A percentile compares a stretch with the other conserved stretches of the same genome.
These are phyloP conservation scores for Kodamaea ohmeri DNA, from an alignment of 1,139 yeast species.

Conservation along the genomic window DNA sequence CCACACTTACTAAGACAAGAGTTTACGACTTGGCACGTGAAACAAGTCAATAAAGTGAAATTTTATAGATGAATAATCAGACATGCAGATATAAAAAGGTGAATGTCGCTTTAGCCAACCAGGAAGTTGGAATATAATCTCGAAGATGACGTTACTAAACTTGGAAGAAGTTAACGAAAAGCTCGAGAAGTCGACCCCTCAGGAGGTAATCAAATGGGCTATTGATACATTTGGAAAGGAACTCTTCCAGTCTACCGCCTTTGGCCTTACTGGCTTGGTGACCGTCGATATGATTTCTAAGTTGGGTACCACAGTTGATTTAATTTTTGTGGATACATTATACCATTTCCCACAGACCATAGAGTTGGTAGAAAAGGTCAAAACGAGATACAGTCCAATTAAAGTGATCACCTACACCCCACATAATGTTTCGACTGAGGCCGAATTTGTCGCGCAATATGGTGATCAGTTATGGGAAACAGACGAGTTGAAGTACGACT, in stretches of 20 bases:
- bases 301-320: slow-evolving; percentile 53
- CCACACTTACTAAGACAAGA: not conserved
- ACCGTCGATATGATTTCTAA: slow-evolving; percentile 82
- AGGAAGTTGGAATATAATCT: not conserved
- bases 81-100: slow-evolving; percentile 15
- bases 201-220: slow-evolving; percentile 81
- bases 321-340: slow-evolving; percentile 85
- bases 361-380: slow-evolving; percentile 63
- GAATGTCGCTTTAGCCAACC: slow-evolving; percentile 1
- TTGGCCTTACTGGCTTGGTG: slow-evolving; percentile 89
- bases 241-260: slow-evolving; percentile 88
- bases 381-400: slow-evolving; percentile 48
- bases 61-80: slow-evolving; percentile 3
- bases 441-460: slow-evolving; percentile 62
- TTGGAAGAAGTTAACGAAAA: slow-evolving; percentile 56
- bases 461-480: slow-evolving; percentile 84
- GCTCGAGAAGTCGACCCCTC: slow-evolving; percentile 56
- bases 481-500: slow-evolving; percentile 81
- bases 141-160: slow-evolving; percentile 37
- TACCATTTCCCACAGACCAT: slow-evolving; percentile 93
- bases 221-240: slow-evolving; percentile 68
- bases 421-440: slow-evolving; percentile 48
- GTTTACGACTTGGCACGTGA: slow-evolving; percentile 8
- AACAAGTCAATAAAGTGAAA: slow-evolving; percentile 2
- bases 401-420: slow-evolving; percentile 67